phyloP scores from a whole-genome alignment of 1,139 yeast genomes.

The Saccharomyces hybrid region DNA sequence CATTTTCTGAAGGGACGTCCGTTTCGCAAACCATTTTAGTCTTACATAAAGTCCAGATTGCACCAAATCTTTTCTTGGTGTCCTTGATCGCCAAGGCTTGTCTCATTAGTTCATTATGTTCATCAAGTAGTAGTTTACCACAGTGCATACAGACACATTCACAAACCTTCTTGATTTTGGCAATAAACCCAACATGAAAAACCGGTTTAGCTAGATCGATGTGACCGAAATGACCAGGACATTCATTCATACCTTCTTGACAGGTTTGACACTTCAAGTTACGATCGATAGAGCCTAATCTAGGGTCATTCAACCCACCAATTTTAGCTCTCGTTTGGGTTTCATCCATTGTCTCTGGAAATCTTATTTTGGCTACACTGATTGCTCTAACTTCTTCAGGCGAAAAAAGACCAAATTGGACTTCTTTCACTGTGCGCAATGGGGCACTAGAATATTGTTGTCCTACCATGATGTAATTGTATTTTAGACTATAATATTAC shows the following conservation, averaged over 20 bases:
- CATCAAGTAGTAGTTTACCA: conserved; percentile 87
- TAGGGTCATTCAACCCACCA: conserved; percentile 95
- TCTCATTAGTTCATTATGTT: conserved; percentile 76
- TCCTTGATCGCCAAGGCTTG: conserved; percentile 86
- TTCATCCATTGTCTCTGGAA: conserved; percentile 98
- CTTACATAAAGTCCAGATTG: conserved; percentile 90
- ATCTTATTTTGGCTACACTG: conserved; percentile 93
- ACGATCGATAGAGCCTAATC: conserved; percentile 94
- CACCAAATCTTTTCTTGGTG: conserved; percentile 91
- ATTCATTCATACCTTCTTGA: conserved; percentile 98
- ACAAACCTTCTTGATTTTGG: conserved; percentile 89
- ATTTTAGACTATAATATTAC: background rate
- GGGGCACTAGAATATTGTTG: conserved; percentile 98
- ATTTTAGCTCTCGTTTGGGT: conserved; percentile 90
- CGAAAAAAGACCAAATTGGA: conserved; percentile 94
- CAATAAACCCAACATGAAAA: conserved; percentile 90
- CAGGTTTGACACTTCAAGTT: conserved; percentile 97
- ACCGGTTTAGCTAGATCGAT: conserved; percentile 97
- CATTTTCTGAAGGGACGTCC: conserved; percentile 64
- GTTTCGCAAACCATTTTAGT: conserved; percentile 94
- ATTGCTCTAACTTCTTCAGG: conserved; percentile 97
- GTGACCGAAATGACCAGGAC: conserved; percentile 99
- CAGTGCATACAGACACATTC: conserved; percentile 98
- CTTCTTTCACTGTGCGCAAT: conserved; percentile 91
- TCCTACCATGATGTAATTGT: conserved; percentile 31